These are phyloP conservation scores for Spathaspora girioi DNA, from an alignment of 805 yeast genomes.

Conservation along the genomic window DNA sequence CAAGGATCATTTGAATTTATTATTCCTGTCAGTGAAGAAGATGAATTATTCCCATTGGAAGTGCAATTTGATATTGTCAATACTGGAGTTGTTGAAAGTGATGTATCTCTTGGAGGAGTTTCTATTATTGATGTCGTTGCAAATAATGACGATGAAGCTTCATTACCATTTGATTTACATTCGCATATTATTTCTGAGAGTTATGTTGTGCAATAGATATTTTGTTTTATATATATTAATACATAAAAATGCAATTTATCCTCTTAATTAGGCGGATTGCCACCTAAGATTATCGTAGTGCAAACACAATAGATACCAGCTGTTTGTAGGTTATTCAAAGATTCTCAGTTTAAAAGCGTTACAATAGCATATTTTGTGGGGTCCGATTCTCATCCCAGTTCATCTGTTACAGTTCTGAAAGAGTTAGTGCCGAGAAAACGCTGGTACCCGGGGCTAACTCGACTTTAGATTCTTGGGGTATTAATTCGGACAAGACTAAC, in stretches of 20 bases:
- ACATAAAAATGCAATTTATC: neutral
- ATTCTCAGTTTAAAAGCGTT: too few species aligned
- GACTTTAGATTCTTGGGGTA: slow-evolving; percentile 56
- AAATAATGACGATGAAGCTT: slow-evolving; percentile 46
- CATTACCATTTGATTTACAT: slow-evolving; percentile 68
- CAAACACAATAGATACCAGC: too few species aligned
- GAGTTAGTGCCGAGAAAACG: slow-evolving; percentile 47
- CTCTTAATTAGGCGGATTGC: too few species aligned
- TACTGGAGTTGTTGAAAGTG: slow-evolving; percentile 39
- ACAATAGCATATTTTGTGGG: too few species aligned
- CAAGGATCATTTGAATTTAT: slow-evolving; percentile 78
- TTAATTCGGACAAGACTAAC: slow-evolving; percentile 52
- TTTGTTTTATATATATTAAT: neutral
- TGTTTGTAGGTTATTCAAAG: too few species aligned
- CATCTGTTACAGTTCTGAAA: slow-evolving; percentile 27
- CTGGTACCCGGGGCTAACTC: slow-evolving; percentile 45
- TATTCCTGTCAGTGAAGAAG: slow-evolving; percentile 80
- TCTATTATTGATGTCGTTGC: slow-evolving; percentile 57
- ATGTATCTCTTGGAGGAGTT: slow-evolving; percentile 59
- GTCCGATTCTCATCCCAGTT: too few species aligned
- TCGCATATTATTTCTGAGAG: slow-evolving; percentile 56
- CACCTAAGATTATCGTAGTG: too few species aligned
- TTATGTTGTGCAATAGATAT: slow-evolving; percentile 37
- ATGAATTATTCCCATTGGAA: slow-evolving; percentile 83
- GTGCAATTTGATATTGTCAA: slow-evolving; percentile 54